Evolutionary conservation across 2,329 filamentous ascomycete species (phyloP).

Genomic region (Diplodia mutila): DNA sequence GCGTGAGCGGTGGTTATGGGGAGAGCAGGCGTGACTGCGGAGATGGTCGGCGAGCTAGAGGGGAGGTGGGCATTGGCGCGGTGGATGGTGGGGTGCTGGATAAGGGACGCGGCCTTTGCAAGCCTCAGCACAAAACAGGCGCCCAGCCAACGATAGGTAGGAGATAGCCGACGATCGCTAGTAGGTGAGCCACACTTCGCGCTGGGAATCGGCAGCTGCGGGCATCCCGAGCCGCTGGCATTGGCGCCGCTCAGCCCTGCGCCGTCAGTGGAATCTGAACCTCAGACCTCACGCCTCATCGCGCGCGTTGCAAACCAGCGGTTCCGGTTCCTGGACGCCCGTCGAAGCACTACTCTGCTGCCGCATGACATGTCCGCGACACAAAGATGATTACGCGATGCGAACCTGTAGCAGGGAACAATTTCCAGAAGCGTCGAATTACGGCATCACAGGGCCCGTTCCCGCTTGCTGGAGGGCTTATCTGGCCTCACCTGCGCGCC

Average conservation of each 20-base stretch:
- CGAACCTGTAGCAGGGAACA: neutral
- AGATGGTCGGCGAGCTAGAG: neutral
- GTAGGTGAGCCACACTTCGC: neutral
- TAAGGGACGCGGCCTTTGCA: constrained; percentile 5
- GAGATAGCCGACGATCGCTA: constrained; percentile 3
- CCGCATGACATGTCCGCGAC: neutral
- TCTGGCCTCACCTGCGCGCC: neutral
- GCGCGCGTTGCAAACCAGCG: no score
- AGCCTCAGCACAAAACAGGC: constrained; percentile 2
- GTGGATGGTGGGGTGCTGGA: constrained; percentile 7
- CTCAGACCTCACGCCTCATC: neutral
- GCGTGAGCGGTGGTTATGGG: neutral
- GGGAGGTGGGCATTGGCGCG: neutral
- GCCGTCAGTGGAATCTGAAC: neutral
- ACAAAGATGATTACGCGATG: constrained; percentile 19
- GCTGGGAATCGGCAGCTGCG: neutral
- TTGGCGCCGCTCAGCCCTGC: neutral
- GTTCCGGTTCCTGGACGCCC: no score
- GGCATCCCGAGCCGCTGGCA: neutral
- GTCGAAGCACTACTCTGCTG: neutral
- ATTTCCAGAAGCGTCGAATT: constrained; percentile 19
- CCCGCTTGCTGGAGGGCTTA: constrained; percentile 4
- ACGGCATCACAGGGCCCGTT: constrained; percentile 10
- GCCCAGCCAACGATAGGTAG: constrained; percentile 8
- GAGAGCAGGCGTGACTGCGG: constrained; percentile 7